These are phyloP conservation scores for Angophora floribunda DNA, from an alignment of 345 rosid genomes.

Conservation along the genomic window DNA sequence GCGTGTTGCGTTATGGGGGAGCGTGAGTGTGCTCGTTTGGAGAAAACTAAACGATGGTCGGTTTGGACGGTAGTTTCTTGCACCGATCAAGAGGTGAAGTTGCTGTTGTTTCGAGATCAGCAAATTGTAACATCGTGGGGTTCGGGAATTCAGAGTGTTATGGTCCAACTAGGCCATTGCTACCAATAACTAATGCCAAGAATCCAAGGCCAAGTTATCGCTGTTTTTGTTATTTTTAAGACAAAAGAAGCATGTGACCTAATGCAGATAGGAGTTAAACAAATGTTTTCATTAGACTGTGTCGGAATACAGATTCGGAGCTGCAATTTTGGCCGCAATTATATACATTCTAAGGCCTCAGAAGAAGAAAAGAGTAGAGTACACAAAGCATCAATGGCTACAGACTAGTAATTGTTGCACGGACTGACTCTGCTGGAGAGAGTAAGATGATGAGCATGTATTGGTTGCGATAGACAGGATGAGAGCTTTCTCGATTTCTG, in stretches of 20 bases:
- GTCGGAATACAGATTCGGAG: neutral
- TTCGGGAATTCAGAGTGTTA: neutral
- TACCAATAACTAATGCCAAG: neutral
- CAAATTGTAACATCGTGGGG: neutral
- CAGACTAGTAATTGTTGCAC: neutral
- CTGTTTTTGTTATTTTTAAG: neutral
- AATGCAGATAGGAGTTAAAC: neutral
- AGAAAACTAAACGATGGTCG: neutral
- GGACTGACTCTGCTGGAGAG: neutral
- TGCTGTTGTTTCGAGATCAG: neutral
- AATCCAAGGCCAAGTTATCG: neutral
- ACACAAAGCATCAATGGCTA: neutral
- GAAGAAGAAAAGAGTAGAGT: neutral
- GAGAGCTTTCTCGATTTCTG: constrained; percentile 7
- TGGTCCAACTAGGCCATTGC: neutral
- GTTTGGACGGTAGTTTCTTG: neutral
- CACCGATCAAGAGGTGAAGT: neutral
- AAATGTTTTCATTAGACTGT: neutral
- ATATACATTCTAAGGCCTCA: neutral
- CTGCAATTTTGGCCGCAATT: neutral
- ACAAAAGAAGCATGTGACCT: neutral
- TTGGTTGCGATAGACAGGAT: neutral
- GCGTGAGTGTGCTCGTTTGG: neutral
- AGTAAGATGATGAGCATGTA: neutral
- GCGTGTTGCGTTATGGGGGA: neutral